Evolutionary conservation across 495 filamentous ascomycete species (phyloP).

Genomic region (Cryomyces minteri): DNA sequence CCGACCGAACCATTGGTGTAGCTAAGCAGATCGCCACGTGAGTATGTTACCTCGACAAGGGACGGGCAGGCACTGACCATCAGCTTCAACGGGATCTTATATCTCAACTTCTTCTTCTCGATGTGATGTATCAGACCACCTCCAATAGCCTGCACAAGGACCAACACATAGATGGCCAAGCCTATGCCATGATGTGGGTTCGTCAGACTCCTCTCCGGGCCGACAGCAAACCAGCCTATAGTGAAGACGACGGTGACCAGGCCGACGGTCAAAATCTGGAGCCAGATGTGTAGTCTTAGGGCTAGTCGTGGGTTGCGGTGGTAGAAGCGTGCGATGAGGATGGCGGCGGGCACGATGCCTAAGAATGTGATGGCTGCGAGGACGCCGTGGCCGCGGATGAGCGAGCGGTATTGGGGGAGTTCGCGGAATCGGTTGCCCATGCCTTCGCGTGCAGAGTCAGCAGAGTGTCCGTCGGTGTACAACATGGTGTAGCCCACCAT

Average conservation of each 20-base stretch:
- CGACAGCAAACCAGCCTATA: slow-evolving; percentile 64
- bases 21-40: slow-evolving; percentile 16
- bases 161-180: slow-evolving; percentile 67
- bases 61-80: slow-evolving; percentile 30
- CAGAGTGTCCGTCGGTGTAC: not conserved
- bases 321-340: slow-evolving; percentile 63
- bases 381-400: slow-evolving; percentile 72
- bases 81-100: slow-evolving; percentile 44
- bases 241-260: slow-evolving; percentile 56
- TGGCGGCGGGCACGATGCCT: slow-evolving; percentile 58
- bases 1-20: slow-evolving; percentile 79
- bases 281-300: slow-evolving; percentile 66
- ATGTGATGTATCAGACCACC: slow-evolving; percentile 50
- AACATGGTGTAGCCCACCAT: slow-evolving; percentile 39
- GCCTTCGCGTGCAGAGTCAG: slow-evolving; percentile 28
- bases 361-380: slow-evolving; percentile 80
- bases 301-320: slow-evolving; percentile 42
- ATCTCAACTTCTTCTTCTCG: slow-evolving; percentile 38
- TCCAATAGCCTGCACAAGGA: slow-evolving; percentile 62
- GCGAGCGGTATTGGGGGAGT: slow-evolving; percentile 51
- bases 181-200: slow-evolving; percentile 91
- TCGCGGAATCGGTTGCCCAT: slow-evolving; percentile 82
- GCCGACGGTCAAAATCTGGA: slow-evolving; percentile 61
- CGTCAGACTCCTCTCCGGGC: slow-evolving; percentile 54
- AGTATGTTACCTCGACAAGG: slow-evolving; percentile 2